These are phyloP conservation scores for Achaetomium macrosporum DNA, from an alignment of 2,329 filamentous ascomycete genomes.

Conservation along the genomic window DNA sequence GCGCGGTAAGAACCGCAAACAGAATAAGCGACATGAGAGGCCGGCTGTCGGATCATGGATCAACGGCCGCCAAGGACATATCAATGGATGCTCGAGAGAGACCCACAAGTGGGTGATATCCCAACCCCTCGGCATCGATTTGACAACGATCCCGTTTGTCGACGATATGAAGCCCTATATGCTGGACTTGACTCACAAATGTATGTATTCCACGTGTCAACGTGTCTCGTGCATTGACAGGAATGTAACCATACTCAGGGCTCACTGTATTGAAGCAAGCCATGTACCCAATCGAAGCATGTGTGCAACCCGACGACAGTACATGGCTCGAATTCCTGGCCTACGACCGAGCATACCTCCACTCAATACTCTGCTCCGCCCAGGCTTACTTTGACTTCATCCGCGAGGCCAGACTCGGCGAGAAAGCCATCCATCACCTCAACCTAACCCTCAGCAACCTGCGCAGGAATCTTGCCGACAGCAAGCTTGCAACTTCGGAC, in stretches of 20 bases:
- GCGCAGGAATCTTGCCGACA: conserved; percentile 6
- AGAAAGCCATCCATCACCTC: conserved; percentile 18
- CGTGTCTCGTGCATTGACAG: background rate
- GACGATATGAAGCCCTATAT: conserved; percentile 7
- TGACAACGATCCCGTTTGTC: conserved; percentile 7
- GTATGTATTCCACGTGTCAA: background rate
- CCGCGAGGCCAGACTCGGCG: conserved; percentile 4
- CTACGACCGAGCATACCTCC: conserved; percentile 15
- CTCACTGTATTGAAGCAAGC: conserved; percentile 12
- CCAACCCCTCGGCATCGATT: conserved; percentile 1
- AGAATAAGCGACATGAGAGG: too few species aligned
- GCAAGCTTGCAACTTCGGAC: conserved; percentile 3
- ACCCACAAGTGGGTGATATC: background rate
- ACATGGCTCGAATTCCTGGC: conserved; percentile 15
- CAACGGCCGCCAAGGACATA: conserved; percentile 2
- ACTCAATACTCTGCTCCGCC: conserved; percentile 13
- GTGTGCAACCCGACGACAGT: conserved; percentile 1
- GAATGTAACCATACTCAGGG: background rate
- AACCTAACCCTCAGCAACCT: conserved; percentile 18
- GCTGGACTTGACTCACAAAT: conserved; percentile 5
- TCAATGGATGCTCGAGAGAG: too few species aligned
- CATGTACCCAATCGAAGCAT: conserved; percentile 15
- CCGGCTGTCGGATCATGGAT: conserved; percentile 12
- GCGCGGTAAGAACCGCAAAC: conserved; percentile 20
- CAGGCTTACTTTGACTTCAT: conserved; percentile 14